Base-by-base conservation (phyloP, 169 alveolate species). In the Cryptosporidium muris region DNA sequence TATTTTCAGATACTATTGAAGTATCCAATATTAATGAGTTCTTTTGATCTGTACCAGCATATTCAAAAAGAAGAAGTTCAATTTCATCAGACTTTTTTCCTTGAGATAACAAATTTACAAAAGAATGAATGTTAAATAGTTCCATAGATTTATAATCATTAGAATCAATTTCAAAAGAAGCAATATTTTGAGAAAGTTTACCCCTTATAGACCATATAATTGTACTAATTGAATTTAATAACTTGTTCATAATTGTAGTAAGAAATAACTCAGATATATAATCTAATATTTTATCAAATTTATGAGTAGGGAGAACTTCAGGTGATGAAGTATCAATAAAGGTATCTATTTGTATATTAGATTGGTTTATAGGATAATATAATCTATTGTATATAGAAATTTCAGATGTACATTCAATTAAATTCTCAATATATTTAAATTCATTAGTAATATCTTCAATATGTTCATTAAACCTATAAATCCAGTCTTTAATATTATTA, bases 191-290 rank as follows among this genome's bases (percentile, higher is more conserved):
- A 12, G 36, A 58, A n/a, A n/a, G 45, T 52, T 45, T 74, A 5
- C 66, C 85, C 43, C 60, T 43, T 45, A 74, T 56, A 8, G 85
- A 56, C 85, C 85, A 74, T 25, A 25, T 25, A 25, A 25, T 25
- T 25, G 25, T 25, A 25, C 25, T 25, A 25, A 25, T 25, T 25
- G 25, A 25, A 25, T 25, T 25, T 25, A 25, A 25, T 14, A 56
- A 74, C 51, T 74, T 58, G 53, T 56, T 45, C n/a, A 74, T 7
- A 37, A 42, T 14, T 4, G 58, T 48, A 1, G 14, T 8, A 9
- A 74, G 60, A 25, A 25, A 25, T 25, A 25, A 25, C 0, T 25
- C 25, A 25, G 25, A 25, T 25, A 25, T 25, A 25, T 25, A 25
- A 25, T 25, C 25, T 25, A 25, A 25, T 25, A 25, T 25, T 25